phyloP scores from a whole-genome alignment of 371 early-diverging fungal genomes.

The Circinella umbellata region DNA sequence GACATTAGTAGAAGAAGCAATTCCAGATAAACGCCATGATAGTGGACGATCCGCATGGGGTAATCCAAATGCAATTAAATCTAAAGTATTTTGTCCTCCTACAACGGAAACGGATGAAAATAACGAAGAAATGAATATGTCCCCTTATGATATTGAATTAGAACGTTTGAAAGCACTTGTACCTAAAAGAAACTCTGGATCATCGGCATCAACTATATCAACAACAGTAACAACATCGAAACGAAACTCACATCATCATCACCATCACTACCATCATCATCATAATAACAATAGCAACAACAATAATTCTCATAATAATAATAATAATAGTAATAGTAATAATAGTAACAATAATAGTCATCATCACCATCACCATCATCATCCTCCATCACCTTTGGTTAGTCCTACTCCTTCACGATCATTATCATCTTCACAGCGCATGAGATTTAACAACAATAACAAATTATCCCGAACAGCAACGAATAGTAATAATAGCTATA shows the following conservation, averaged over 20 bases:
- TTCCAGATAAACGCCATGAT: constrained; percentile 7
- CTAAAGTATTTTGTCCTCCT: constrained; percentile 18
- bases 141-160: constrained; percentile 15
- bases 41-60: constrained; percentile 15
- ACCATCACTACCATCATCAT: background rate
- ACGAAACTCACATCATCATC: constrained; percentile 4
- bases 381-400: background rate
- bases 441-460: background rate
- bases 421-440: constrained; percentile 3
- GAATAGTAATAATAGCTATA: background rate
- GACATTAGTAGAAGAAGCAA: constrained; percentile 8
- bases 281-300: background rate
- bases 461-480: background rate
- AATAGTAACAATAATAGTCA: background rate
- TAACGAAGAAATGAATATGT: background rate
- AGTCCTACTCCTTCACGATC: constrained; percentile 5
- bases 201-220: background rate
- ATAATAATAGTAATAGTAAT: background rate
- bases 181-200: constrained; percentile 5
- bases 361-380: background rate
- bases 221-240: background rate
- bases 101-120: background rate
- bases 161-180: constrained; percentile 19
- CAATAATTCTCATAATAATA: too few relatives aligned
- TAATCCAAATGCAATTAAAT: constrained; percentile 13